A percentile compares a stretch with the other conserved stretches of the same genome.
Conservation (phyloP, 441 rosid genomes). For the Gossypium schwendimanii region DNA sequence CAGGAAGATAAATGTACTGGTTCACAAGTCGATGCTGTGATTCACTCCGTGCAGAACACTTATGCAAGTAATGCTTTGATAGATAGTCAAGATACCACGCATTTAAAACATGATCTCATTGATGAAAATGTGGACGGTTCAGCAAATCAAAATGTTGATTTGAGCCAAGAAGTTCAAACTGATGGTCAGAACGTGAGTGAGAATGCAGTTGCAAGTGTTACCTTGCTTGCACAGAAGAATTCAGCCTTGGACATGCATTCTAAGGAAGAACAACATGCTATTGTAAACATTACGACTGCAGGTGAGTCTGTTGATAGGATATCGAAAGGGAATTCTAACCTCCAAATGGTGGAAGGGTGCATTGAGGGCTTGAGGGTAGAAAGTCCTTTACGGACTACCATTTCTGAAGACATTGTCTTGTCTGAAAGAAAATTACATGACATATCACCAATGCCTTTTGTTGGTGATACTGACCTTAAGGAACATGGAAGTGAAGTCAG, state of each 20-base stretch:
- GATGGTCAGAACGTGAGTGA: slow-evolving; percentile 23
- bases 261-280: slow-evolving; percentile 24
- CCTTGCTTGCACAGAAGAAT: slow-evolving; percentile 22
- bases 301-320: slow-evolving; percentile 28
- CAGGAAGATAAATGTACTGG: slow-evolving; percentile 29
- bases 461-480: slow-evolving; percentile 18
- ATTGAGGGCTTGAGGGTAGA: slow-evolving; percentile 19
- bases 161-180: slow-evolving; percentile 17
- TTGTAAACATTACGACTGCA: slow-evolving; percentile 15
- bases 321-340: slow-evolving; percentile 29
- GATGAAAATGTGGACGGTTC: slow-evolving; percentile 21
- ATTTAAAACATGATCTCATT: slow-evolving; percentile 24
- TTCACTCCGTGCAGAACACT: slow-evolving; percentile 19
- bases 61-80: slow-evolving; percentile 22
- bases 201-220: slow-evolving; percentile 21
- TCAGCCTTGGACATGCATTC: slow-evolving; percentile 22
- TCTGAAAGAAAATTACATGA: slow-evolving; percentile 12
- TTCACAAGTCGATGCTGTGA: slow-evolving; percentile 31
- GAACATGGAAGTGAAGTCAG: slow-evolving; percentile 27
- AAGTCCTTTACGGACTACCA: slow-evolving; percentile 16
- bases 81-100: slow-evolving; percentile 29
- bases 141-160: slow-evolving; percentile 21
- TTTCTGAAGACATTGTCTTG: slow-evolving; percentile 20
- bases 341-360: slow-evolving; percentile 27
- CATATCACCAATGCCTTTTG: slow-evolving; percentile 16